Percentiles rank a stretch among this genome's conserved stretches.
Evolutionary conservation across 352 stramenopile genomes (phyloP).

Genomic region (Phytophthora boehmeriae): DNA sequence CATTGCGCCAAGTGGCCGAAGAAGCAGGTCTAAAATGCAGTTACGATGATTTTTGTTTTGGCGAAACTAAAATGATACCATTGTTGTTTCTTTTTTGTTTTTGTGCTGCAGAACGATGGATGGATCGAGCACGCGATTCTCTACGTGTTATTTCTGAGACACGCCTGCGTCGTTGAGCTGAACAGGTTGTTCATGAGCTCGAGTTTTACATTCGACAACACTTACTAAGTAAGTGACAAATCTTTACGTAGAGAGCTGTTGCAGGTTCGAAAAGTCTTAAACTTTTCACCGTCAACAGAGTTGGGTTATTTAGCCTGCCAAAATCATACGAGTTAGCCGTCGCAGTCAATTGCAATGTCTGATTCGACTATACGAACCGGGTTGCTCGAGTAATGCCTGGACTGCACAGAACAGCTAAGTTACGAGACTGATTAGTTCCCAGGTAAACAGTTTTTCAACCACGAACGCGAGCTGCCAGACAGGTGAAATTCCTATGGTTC

Average conservation of each 20-base stretch:
- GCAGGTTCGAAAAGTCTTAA: too few species aligned
- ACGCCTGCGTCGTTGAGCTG: conserved; percentile 55
- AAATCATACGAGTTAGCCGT: too few species aligned
- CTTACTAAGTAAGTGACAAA: too few species aligned
- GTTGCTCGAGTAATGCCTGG: conserved; percentile 6
- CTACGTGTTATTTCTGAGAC: conserved; percentile 85
- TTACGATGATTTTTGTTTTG: too few species aligned
- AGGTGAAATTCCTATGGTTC: conserved; percentile 9
- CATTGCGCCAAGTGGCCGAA: conserved; percentile 78
- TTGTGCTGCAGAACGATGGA: conserved; percentile 67
- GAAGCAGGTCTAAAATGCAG: conserved; percentile 67
- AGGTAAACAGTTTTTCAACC: conserved; percentile 21
- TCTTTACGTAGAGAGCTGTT: background rate
- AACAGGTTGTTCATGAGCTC: conserved; percentile 5
- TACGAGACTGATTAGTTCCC: conserved; percentile 30
- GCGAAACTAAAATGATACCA: background rate
- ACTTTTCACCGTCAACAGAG: too few species aligned
- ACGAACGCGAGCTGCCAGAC: conserved; percentile 44
- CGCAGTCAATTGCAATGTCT: too few species aligned
- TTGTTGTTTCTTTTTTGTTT: background rate
- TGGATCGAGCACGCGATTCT: conserved; percentile 80
- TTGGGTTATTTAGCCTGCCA: too few species aligned
- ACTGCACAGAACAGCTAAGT: conserved; percentile 42
- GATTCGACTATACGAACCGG: conserved; percentile 6
- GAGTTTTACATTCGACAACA: too few species aligned